Conservation (phyloP, 1,284 basidiomycete genomes). For the Vanrija sp. region DNA sequence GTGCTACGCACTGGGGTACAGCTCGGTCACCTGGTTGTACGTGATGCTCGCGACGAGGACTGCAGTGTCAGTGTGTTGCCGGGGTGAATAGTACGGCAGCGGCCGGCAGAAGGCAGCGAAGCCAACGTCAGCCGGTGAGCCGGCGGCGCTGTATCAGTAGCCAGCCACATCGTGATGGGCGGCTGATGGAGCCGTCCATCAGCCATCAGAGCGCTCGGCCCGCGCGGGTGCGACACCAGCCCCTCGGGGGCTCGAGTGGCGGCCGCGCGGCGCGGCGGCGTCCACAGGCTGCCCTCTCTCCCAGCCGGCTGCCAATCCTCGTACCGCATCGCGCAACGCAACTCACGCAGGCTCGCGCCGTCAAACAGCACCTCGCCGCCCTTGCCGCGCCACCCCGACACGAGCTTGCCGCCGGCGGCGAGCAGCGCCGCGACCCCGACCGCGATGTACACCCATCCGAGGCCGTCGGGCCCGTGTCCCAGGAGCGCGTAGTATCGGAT, state of each 20-base stretch:
- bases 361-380: conserved; percentile 45
- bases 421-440: conserved; percentile 27
- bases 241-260: background rate
- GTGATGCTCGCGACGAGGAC: conserved; percentile 40
- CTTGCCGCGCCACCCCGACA: conserved; percentile 29
- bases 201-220: background rate
- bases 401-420: conserved; percentile 31
- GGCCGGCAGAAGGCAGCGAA: too few relatives aligned
- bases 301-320: too few relatives aligned
- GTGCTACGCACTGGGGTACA: conserved; percentile 34
- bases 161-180: background rate
- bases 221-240: background rate
- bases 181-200: background rate
- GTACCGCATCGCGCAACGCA: background rate
- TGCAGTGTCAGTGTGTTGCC: conserved; percentile 9
- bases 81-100: background rate
- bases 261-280: too few relatives aligned
- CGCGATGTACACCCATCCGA: conserved; percentile 39
- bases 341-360: conserved; percentile 41
- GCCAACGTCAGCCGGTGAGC: background rate
- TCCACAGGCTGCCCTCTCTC: too few relatives aligned
- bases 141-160: background rate
- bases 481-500: conserved; percentile 42
- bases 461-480: conserved; percentile 21
- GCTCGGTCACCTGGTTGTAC: conserved; percentile 40